Base-by-base conservation (phyloP, 192 early-diverging fungal genomes). In the Podila epigama region DNA sequence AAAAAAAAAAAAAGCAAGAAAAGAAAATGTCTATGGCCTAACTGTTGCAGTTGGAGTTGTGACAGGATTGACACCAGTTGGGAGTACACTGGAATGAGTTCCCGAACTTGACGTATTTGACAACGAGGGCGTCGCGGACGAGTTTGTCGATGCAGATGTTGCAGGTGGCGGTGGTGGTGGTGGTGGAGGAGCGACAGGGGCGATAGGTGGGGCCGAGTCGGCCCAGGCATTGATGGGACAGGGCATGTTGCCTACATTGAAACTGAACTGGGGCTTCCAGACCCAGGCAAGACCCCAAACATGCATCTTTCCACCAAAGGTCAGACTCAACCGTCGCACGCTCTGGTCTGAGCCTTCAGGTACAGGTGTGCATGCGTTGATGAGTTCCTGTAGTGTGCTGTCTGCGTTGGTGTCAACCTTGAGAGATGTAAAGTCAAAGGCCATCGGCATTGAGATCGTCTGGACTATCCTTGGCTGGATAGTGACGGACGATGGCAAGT, bases 231-330 rank as follows among this genome's bases (percentile, higher is more conserved):
- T 77, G 27, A 59, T 55, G 5, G 73, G 73, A 36, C 73, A 77
- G 31, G 66, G 50, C 1, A 63, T 59, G 22, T 48, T 77, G 0
- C 56, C 66, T 9, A 68, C 73, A 58, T 68, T 77, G 52, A 77
- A 68, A 34, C 73, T 68, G 57, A 77, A 77, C 34, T 77, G 55
- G 0, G 73, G 73, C 51, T 77, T 60, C 73, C 73, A 77, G 18
- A 64, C 35, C 73, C 73, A 77, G 5, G 54, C 58, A 20, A 77
- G 39, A 0, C 73, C 73, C 66, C 64, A 68, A 12, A 77, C 32
- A 39, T 58, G 31, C 31, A 77, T 32, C 31, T 68, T 77, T 25
- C 73, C 73, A 20, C 73, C 73, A 54, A 77, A 44, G 2, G 42
- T 64, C 39, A 77, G 33, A 32, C 63, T 77, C 15, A 77, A 31